phyloP scores from a whole-genome alignment of 1,139 yeast species.

The Hemisphaericaspora subhashii region DNA sequence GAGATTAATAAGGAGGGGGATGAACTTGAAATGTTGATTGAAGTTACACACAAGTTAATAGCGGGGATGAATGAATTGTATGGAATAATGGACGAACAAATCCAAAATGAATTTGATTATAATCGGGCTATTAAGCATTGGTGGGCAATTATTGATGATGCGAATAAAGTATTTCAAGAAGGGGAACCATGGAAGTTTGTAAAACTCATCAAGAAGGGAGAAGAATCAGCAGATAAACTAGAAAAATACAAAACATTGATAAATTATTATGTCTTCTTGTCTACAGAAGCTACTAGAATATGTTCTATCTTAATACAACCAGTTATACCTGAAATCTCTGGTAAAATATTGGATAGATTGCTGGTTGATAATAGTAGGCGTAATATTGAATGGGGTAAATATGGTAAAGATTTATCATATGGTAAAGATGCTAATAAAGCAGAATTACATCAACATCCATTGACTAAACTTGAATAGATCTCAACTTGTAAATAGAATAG shows the following conservation, averaged over 20 bases:
- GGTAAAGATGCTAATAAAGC: constrained; percentile 36
- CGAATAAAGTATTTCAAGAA: constrained; percentile 63
- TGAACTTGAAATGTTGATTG: constrained; percentile 17
- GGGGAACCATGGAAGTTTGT: constrained; percentile 60
- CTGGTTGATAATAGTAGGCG: constrained; percentile 49
- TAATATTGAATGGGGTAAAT: constrained; percentile 29
- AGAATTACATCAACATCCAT: background rate
- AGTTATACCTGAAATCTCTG: constrained; percentile 66
- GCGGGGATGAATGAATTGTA: constrained; percentile 22
- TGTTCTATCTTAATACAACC: constrained; percentile 68
- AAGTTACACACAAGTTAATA: constrained; percentile 20
- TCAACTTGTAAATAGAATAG: too few species aligned
- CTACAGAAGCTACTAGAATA: constrained; percentile 72
- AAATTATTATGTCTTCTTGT: constrained; percentile 57
- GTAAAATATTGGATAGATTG: constrained; percentile 60
- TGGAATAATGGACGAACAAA: constrained; percentile 37
- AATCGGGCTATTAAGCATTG: constrained; percentile 60
- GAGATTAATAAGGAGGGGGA: constrained; percentile 4
- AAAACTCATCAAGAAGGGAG: constrained; percentile 28
- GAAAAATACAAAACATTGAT: constrained; percentile 29
- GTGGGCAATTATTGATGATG: constrained; percentile 60
- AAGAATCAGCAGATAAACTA: constrained; percentile 19
- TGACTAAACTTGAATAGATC: too few species aligned
- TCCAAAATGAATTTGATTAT: constrained; percentile 53
- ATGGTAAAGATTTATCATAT: constrained; percentile 53